Evolutionary conservation across 352 stramenopile genomes (phyloP).

Genomic region (Salisapilia sapeloensis): DNA sequence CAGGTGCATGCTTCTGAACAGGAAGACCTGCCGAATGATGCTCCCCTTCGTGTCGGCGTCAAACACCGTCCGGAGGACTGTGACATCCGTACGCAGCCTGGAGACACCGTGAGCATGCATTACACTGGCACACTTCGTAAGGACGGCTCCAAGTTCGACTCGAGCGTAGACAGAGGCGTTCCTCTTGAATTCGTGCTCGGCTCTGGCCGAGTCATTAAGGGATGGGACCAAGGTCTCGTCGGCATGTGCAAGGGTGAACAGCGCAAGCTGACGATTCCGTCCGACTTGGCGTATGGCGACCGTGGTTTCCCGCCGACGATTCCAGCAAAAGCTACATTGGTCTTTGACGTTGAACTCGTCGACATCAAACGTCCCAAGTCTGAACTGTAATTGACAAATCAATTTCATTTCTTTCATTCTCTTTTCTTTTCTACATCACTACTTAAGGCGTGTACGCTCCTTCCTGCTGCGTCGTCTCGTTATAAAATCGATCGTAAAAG

Average conservation of each 20-base stretch:
- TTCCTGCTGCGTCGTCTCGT: no score
- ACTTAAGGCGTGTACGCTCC: no score
- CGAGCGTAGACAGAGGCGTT: conserved; percentile 84
- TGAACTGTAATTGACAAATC: conserved; percentile 36
- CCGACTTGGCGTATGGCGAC: conserved; percentile 88
- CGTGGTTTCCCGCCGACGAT: conserved; percentile 87
- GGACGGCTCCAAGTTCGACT: conserved; percentile 96
- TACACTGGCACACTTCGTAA: conserved; percentile 92
- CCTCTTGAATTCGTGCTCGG: conserved; percentile 93
- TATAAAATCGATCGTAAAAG: no score
- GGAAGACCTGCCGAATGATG: conserved; percentile 47
- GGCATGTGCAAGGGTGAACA: conserved; percentile 81
- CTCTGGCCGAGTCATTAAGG: conserved; percentile 89
- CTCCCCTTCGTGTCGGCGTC: conserved; percentile 56
- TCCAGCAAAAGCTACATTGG: conserved; percentile 83
- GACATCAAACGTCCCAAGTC: conserved; percentile 77
- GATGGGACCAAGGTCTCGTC: conserved; percentile 73
- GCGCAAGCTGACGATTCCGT: conserved; percentile 73
- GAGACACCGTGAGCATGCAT: conserved; percentile 88
- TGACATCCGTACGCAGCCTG: conserved; percentile 48
- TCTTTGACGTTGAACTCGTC: conserved; percentile 96
- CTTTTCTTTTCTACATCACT: no score
- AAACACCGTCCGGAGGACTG: conserved; percentile 61
- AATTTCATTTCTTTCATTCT: conserved; percentile 1
- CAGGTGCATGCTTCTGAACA: conserved; percentile 34